These are phyloP conservation scores for Polyporus arcularius DNA, from an alignment of 768 basidiomycete genomes.

Conservation along the genomic window DNA sequence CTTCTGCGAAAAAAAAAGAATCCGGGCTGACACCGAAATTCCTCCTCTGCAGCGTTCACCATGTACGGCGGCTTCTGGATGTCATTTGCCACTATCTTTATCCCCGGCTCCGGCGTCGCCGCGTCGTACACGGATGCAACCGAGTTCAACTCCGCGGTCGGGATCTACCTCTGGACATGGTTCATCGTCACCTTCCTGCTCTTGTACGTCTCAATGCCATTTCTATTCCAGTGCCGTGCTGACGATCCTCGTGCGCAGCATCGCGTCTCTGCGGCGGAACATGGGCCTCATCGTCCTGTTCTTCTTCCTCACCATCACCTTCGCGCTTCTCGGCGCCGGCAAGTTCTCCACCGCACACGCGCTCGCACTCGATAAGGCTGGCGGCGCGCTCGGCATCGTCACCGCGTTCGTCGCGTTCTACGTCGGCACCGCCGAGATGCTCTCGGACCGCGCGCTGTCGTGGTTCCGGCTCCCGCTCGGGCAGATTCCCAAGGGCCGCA, in stretches of 20 bases:
- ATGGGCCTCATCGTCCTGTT: constrained; percentile 52
- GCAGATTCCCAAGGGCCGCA: constrained; percentile 25
- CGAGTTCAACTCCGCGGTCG: constrained; percentile 60
- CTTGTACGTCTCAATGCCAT: constrained; percentile 44
- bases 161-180: constrained; percentile 77
- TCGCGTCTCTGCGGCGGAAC: constrained; percentile 54
- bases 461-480: constrained; percentile 47
- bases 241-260: constrained; percentile 27
- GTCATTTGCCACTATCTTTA: constrained; percentile 72
- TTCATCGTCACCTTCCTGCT: constrained; percentile 70
- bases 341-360: constrained; percentile 21
- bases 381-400: constrained; percentile 46
- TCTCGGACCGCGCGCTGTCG: constrained; percentile 34
- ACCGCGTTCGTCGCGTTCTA: constrained; percentile 53
- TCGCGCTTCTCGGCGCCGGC: constrained; percentile 46
- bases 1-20: neutral
- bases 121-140: constrained; percentile 47
- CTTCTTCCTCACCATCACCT: constrained; percentile 55
- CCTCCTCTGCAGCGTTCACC: constrained; percentile 57
- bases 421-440: constrained; percentile 42
- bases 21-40: neutral
- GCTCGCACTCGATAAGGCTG: constrained; percentile 35
- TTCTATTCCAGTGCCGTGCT: neutral
- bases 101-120: constrained; percentile 66
- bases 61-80: constrained; percentile 91